Percentiles rank a stretch among this genome's conserved stretches.
These are phyloP conservation scores for Marasmius tenuissimus DNA, from an alignment of 1,284 basidiomycete genomes.

Conservation along the genomic window DNA sequence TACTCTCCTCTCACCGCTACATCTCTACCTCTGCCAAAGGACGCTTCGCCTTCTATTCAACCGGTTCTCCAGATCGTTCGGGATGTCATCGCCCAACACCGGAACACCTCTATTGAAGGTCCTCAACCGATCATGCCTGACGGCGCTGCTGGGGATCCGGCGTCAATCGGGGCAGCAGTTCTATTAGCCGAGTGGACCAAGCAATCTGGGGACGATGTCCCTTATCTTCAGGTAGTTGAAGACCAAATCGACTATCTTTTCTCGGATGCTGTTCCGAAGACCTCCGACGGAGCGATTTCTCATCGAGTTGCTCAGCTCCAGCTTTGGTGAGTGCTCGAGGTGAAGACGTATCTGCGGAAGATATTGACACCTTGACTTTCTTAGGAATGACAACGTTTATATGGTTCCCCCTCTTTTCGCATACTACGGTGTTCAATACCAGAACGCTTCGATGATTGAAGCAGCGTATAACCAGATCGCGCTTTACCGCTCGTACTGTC, in stretches of 20 bases:
- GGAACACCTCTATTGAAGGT: not conserved
- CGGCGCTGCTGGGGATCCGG: constrained; percentile 70
- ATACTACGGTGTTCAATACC: constrained; percentile 57
- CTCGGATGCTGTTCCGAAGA: constrained; percentile 44
- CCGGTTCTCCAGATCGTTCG: not conserved
- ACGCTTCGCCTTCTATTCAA: not conserved
- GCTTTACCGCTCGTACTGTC: constrained; percentile 49
- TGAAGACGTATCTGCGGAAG: not conserved
- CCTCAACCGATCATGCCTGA: constrained; percentile 21
- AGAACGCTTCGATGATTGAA: constrained; percentile 47
- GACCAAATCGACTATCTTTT: constrained; percentile 63
- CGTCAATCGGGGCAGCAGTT: constrained; percentile 63
- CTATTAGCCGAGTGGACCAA: constrained; percentile 60
- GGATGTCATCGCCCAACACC: not conserved
- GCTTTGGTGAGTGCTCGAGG: constrained; percentile 40
- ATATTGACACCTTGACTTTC: not conserved
- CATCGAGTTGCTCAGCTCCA: constrained; percentile 56
- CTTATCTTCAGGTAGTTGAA: constrained; percentile 50
- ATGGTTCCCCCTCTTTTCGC: constrained; percentile 83
- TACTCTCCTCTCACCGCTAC: constrained; percentile 62
- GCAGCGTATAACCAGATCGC: constrained; percentile 66
- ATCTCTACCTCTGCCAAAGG: not conserved
- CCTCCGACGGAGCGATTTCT: constrained; percentile 65
- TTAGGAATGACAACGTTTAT: constrained; percentile 61
- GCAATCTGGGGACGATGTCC: constrained; percentile 30